Evolutionary conservation across 129 eudicot species (phyloP).

Genomic region (Pittosporum tobira): DNA sequence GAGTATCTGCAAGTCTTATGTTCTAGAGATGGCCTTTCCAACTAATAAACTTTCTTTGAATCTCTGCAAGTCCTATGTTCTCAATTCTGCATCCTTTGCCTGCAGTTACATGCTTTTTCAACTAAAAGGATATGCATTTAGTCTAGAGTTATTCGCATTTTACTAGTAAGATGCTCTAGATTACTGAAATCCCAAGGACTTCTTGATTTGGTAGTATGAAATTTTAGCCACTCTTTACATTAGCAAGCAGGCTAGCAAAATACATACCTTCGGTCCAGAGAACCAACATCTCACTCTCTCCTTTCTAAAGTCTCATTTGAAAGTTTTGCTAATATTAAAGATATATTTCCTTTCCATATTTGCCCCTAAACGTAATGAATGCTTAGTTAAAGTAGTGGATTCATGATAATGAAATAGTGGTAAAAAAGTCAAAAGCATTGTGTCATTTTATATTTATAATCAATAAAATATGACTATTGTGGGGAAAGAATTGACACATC

Average conservation of each 20-base stretch:
- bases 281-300: too few species aligned
- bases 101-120: not conserved
- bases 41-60: not conserved
- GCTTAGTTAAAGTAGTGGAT: too few species aligned
- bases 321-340: too few species aligned
- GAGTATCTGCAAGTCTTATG: not conserved
- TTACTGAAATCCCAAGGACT: not conserved
- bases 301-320: too few species aligned
- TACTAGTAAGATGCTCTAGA: not conserved
- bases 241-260: not conserved
- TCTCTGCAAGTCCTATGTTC: not conserved
- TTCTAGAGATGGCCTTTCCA: not conserved
- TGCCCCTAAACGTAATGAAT: too few species aligned
- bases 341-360: too few species aligned
- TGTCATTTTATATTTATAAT: too few species aligned
- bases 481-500: too few species aligned
- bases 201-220: not conserved
- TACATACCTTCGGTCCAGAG: not conserved
- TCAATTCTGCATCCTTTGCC: not conserved
- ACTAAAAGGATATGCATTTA: not conserved
- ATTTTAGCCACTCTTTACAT: not conserved
- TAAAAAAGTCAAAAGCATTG: too few species aligned
- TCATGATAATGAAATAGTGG: too few species aligned
- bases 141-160: not conserved
- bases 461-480: too few species aligned